These are phyloP conservation scores for Phytophthora pini DNA, from an alignment of 352 stramenopile species.

Conservation along the genomic window DNA sequence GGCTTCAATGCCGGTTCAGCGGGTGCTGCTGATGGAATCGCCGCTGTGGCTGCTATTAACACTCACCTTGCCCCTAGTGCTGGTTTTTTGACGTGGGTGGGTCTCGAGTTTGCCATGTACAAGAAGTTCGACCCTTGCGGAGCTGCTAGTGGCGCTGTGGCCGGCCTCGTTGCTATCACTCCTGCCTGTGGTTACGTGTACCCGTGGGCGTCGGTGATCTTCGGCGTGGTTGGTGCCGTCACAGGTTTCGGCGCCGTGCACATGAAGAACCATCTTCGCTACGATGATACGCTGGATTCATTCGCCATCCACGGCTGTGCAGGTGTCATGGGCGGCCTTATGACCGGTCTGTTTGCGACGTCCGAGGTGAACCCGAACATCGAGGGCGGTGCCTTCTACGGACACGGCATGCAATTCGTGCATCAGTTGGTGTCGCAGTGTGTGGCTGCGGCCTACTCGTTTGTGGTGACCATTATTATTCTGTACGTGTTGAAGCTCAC, in stretches of 20 bases:
- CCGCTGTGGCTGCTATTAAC: constrained; percentile 72
- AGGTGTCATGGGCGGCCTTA: constrained; percentile 64
- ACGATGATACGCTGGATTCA: constrained; percentile 82
- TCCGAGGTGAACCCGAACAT: constrained; percentile 61
- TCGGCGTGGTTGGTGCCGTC: constrained; percentile 66
- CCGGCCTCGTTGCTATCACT: constrained; percentile 74
- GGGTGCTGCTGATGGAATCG: constrained; percentile 61
- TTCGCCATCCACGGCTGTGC: constrained; percentile 78
- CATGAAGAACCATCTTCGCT: constrained; percentile 74
- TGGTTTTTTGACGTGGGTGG: constrained; percentile 76
- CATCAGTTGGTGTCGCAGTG: constrained; percentile 65
- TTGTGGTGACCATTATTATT: constrained; percentile 71
- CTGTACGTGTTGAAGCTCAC: constrained; percentile 74
- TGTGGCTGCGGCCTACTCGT: constrained; percentile 70
- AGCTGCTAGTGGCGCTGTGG: constrained; percentile 64
- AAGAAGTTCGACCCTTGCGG: constrained; percentile 71
- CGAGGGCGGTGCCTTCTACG: constrained; percentile 61
- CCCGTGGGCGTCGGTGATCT: constrained; percentile 75
- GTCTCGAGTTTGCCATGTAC: constrained; percentile 59
- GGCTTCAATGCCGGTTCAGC: constrained; percentile 82
- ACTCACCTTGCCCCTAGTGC: constrained; percentile 68
- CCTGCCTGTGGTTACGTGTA: constrained; percentile 76
- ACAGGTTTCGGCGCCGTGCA: constrained; percentile 59
- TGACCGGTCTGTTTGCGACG: constrained; percentile 77
- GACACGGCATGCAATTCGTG: constrained; percentile 50